These are phyloP conservation scores for Gremmenia infestans DNA, from an alignment of 2,329 filamentous ascomycete genomes.

Conservation along the genomic window DNA sequence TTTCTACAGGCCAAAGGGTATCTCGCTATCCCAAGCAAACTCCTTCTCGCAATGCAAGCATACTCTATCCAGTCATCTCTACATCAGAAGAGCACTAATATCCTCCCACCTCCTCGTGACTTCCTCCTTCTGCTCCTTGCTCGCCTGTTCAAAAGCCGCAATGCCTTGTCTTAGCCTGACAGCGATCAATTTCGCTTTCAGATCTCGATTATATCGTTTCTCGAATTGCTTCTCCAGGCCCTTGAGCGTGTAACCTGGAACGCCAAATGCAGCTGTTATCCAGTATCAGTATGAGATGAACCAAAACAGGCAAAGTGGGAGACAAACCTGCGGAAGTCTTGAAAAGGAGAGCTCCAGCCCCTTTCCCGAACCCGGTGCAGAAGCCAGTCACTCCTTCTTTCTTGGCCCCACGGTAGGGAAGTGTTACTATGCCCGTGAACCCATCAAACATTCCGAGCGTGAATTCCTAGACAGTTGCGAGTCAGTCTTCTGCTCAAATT, in stretches of 20 bases:
- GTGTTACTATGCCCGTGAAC: constrained; percentile 54
- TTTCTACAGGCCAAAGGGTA: neutral
- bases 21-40: neutral
- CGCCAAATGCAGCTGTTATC: constrained; percentile 14
- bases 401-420: constrained; percentile 52
- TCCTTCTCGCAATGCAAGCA: neutral
- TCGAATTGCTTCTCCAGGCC: constrained; percentile 24
- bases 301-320: neutral
- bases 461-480: constrained; percentile 41
- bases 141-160: constrained; percentile 27
- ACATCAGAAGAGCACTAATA: neutral
- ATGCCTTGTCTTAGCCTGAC: constrained; percentile 22
- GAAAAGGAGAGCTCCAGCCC: constrained; percentile 54
- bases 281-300: constrained; percentile 20
- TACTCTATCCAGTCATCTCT: neutral
- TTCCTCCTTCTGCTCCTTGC: constrained; percentile 37
- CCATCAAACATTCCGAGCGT: constrained; percentile 59
- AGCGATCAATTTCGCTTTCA: constrained; percentile 20
- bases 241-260: constrained; percentile 24
- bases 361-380: constrained; percentile 49
- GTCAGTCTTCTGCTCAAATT: neutral
- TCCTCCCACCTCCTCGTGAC: constrained; percentile 27
- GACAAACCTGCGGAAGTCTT: constrained; percentile 46
- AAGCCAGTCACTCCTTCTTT: constrained; percentile 49
- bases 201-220: constrained; percentile 15